phyloP scores from a whole-genome alignment of 176 grass and related monocot genomes.

The Zea luxurians region DNA sequence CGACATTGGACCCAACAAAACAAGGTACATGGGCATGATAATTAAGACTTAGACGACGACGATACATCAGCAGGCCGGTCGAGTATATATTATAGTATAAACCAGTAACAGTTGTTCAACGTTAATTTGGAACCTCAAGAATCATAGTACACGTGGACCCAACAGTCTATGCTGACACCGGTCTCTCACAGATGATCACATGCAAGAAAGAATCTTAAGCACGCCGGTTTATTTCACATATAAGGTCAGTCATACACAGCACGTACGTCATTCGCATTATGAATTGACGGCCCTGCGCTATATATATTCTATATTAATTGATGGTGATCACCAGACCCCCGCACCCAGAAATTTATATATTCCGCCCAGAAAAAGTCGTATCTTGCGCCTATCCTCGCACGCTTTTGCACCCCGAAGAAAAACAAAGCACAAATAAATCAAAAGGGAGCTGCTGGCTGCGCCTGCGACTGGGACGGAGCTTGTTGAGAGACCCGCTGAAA shows the following conservation, averaged over 20 bases:
- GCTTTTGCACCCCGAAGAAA: constrained; percentile 32
- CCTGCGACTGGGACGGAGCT: neutral
- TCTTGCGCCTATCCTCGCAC: constrained; percentile 42
- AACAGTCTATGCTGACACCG: neutral
- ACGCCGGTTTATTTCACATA: constrained; percentile 8
- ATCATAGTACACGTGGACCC: neutral
- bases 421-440: constrained; percentile 24
- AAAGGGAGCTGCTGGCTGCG: constrained; percentile 15
- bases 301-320: constrained; percentile 4
- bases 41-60: too few relatives aligned
- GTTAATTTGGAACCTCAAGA: neutral
- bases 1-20: too few relatives aligned
- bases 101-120: constrained; percentile 15
- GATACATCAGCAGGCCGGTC: neutral
- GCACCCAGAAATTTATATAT: constrained; percentile 43
- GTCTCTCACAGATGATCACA: too few relatives aligned
- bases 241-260: constrained; percentile 5
- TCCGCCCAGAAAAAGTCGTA: constrained; percentile 45
- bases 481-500: constrained; percentile 30
- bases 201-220: constrained; percentile 21
- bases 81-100: neutral
- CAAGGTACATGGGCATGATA: too few relatives aligned
- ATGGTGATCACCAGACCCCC: constrained; percentile 30
- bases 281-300: constrained; percentile 33
- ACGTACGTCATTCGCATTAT: constrained; percentile 30